Conservation (phyloP, 805 yeast genomes). For the Lipomyces yamadae region DNA sequence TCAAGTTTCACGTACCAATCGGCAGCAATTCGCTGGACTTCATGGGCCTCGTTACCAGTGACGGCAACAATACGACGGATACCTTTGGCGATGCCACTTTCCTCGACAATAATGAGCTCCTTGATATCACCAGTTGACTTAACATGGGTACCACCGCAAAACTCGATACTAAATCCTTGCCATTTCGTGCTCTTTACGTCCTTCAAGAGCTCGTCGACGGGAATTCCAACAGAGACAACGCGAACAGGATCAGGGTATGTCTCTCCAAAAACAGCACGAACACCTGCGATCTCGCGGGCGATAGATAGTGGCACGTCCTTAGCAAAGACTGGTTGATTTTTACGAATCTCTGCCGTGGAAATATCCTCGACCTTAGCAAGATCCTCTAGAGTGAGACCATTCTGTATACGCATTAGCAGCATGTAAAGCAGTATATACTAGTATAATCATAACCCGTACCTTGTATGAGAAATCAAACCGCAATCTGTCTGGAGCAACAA, state of each 20-base stretch:
- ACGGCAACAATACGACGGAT: conserved; percentile 97
- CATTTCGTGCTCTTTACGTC: conserved; percentile 77
- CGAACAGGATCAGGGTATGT: conserved; percentile 99
- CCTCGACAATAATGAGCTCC: conserved; percentile 87
- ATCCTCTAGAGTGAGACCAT: conserved; percentile 74
- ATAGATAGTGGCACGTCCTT: conserved; percentile 75
- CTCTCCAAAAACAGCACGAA: conserved; percentile 98
- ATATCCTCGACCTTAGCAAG: conserved; percentile 75
- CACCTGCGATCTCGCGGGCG: conserved; percentile 79
- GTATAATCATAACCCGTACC: background rate
- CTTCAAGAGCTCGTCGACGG: conserved; percentile 78
- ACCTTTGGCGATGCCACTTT: conserved; percentile 98
- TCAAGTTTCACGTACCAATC: conserved; percentile 69
- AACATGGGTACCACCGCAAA: conserved; percentile 99
- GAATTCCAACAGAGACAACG: conserved; percentile 92
- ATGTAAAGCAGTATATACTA: background rate
- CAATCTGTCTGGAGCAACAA: conserved; percentile 92
- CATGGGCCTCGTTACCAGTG: conserved; percentile 87
- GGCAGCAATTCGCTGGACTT: conserved; percentile 81
- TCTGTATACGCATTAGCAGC: conserved; percentile 44
- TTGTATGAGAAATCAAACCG: conserved; percentile 97
- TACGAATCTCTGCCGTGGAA: conserved; percentile 70
- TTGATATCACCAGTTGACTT: conserved; percentile 90
- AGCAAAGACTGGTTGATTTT: conserved; percentile 73
- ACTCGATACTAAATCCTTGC: conserved; percentile 81